These are phyloP conservation scores for Colletotrichum euphorbiae DNA, from an alignment of 2,329 filamentous ascomycete species.

Conservation along the genomic window DNA sequence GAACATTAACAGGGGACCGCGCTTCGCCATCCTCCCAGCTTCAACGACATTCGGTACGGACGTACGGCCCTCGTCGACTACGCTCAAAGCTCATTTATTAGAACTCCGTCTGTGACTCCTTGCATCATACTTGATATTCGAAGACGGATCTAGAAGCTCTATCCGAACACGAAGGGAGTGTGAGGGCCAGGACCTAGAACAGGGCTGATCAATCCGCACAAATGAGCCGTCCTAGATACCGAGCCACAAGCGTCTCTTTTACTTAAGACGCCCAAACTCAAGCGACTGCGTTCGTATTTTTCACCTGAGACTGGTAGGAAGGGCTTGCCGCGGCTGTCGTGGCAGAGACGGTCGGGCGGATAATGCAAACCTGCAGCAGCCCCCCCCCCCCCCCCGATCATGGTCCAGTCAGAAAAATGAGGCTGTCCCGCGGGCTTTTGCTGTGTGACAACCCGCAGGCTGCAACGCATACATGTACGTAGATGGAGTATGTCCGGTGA, in stretches of 20 bases:
- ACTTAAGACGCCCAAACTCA: neutral
- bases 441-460: slow-evolving; percentile 27
- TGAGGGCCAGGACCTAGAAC: neutral
- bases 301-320: slow-evolving; percentile 14
- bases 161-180: neutral
- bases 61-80: neutral
- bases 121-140: slow-evolving; percentile 1
- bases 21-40: slow-evolving; percentile 5
- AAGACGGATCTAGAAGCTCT: slow-evolving; percentile 4
- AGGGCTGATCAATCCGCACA: neutral
- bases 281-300: neutral
- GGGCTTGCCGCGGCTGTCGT: slow-evolving; percentile 21
- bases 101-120: slow-evolving; percentile 18
- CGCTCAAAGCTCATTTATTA: slow-evolving; percentile 6
- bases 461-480: slow-evolving; percentile 24
- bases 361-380: neutral
- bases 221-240: neutral
- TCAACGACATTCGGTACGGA: neutral
- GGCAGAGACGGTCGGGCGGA: slow-evolving; percentile 6
- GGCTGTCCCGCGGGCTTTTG: slow-evolving; percentile 27
- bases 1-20: slow-evolving; percentile 13
- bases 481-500: slow-evolving; percentile 24
- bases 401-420: slow-evolving; percentile 19
- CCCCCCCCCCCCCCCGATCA: slow-evolving; percentile 3
- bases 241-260: neutral